Base-by-base conservation (phyloP, 345 rosid genomes). In the Angophora floribunda region DNA sequence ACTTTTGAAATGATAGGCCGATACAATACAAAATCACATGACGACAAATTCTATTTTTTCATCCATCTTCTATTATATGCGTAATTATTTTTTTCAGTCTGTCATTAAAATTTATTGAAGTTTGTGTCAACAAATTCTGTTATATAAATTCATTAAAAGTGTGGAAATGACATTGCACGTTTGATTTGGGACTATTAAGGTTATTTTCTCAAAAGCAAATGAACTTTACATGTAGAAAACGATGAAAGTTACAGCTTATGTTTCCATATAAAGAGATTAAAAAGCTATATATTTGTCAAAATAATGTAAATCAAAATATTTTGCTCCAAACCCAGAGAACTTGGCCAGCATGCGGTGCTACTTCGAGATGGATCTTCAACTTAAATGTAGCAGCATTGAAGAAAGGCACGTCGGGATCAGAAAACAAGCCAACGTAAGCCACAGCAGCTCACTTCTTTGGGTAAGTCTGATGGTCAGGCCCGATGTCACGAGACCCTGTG, bases 401-500 rank as follows among this genome's bases (percentile, higher is more conserved):
- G 2, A 49, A 87, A 67, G 59, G 78, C 10, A 19, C 28, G 45
- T 32, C 52, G 57, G 61, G 57, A 80, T 86, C 41, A 86, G 51
- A 51, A 52, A 80, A 52, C 41, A 84, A 86, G 85, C 85, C 10
- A 52, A 85, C 75, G 41, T 51, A 67, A 49, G 59, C n/a, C 70
- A 85, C 45, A 16, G 22, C 2, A 85, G 30, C 55, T 95, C 91
- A 96, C 89, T 97, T 96, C 97, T 96, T 96, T 14, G 94, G 85
- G 93, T 97, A 94, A 53, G 93, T 89, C 90, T 86, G 95, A 88
- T 91, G 93, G 88, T 98, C 99, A 57, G 98, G 99, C 88, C 99
- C 99, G 87, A 96, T 89, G 88, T 98, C 99, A 49, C 96, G 97
- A 86, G 99, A 97, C 22, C 99, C 98, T 0, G 99, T 95, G 92